Evolutionary conservation across 2,329 filamentous ascomycete species (phyloP).

Genomic region (Verticillium nonalfalfae): DNA sequence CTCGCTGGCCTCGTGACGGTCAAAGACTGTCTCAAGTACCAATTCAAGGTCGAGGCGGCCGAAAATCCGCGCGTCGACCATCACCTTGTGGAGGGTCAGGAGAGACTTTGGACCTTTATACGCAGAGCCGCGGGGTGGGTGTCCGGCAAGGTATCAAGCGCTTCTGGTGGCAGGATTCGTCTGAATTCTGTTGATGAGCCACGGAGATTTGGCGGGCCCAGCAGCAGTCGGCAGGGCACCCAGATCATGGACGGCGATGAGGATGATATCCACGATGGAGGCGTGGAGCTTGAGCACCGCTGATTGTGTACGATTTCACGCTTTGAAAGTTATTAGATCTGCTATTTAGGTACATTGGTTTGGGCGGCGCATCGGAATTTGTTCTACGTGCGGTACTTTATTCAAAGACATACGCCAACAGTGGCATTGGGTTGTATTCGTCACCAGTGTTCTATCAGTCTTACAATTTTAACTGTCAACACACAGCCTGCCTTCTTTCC

Average conservation of each 20-base stretch:
- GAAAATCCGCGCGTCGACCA: conserved; percentile 64
- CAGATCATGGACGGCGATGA: conserved; percentile 35
- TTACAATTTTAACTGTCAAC: no score
- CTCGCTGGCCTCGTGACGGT: conserved; percentile 85
- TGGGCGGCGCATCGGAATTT: conserved; percentile 4
- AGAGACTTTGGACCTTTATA: conserved; percentile 57
- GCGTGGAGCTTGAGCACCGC: conserved; percentile 35
- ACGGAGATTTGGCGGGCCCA: conserved; percentile 22
- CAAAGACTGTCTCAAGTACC: conserved; percentile 95
- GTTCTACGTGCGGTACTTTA: background rate
- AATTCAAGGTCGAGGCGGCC: conserved; percentile 89
- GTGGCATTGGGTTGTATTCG: no score
- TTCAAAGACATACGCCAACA: no score
- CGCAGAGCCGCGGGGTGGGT: conserved; percentile 51
- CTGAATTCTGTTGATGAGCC: conserved; percentile 33
- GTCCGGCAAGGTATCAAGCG: conserved; percentile 43
- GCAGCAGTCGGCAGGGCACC: conserved; percentile 14
- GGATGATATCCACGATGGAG: conserved; percentile 29
- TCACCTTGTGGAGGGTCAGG: conserved; percentile 50
- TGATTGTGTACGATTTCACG: conserved; percentile 10
- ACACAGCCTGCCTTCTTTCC: no score
- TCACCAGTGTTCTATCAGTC: no score
- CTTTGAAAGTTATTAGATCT: background rate
- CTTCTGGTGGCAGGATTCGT: conserved; percentile 51
- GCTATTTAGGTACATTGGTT: background rate